Base-by-base conservation (phyloP, 805 yeast species). In the Nakazawaea wyomingensis region DNA sequence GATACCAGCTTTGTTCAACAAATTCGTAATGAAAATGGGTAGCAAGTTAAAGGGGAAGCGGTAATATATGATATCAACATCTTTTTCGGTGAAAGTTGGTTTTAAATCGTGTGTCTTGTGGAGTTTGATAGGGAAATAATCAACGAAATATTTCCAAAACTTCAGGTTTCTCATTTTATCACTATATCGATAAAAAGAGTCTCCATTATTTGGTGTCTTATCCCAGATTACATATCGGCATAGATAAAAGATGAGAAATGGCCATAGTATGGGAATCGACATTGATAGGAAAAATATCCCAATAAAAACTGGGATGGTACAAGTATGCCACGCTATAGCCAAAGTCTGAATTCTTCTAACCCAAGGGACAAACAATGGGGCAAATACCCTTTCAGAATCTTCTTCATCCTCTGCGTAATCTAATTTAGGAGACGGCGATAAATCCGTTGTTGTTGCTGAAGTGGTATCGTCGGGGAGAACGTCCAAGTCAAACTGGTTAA, bases 121-220 rank as follows among this genome's bases (percentile, higher is more conserved):
- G 10, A 89, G 64, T 0, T 60, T 61, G 17, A 93, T 77, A 0
- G 98, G 98, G 63, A 85, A 93, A 62, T 88, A 93, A 36, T 71
- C 65, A 35, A 82, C 80, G 58, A 84, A 89, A 61, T 79, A 74
- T 47, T 70, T 76, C 88, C 93, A 91, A 16, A 85, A 50, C 6
- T 64, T 53, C 28, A 77, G 54, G 24, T 74, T 70, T 48, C 87
- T 73, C 56, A 86, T 67, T 67, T 74, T 69, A 1, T 62, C 59
- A 3, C 85, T 79, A 34, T 72, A 68, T 30, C 95, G 62, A 41
- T 72, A 62, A 1, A 74, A 71, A 0, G 79, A 83, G 14, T 74
- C 70, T 1, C 98, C 98, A 51, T 83, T 81, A 10, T 80, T 75
- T 0, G 89, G 86, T 1, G 96, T 74, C 48, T 76, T 77, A 60